phyloP scores from a whole-genome alignment of 306 rosid genomes.

The Vigna hirtella region DNA sequence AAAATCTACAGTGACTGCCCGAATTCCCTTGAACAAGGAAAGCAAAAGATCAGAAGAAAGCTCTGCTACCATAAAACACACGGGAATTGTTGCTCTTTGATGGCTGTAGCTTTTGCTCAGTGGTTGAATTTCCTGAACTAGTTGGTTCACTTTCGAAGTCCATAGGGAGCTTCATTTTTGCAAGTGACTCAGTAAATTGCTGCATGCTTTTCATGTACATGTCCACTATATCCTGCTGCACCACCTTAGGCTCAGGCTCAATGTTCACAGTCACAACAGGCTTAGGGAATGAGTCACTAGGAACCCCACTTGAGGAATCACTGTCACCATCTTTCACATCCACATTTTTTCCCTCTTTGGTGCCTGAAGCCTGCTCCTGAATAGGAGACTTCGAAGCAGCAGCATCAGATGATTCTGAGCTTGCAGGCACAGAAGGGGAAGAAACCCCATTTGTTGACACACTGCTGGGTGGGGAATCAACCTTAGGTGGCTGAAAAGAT shows the following conservation, averaged over 20 bases:
- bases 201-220: constrained; percentile 99
- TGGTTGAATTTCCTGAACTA: constrained; percentile 80
- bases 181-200: constrained; percentile 94
- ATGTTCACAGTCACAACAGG: constrained; percentile 68
- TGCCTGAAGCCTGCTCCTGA: constrained; percentile 56
- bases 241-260: constrained; percentile 78
- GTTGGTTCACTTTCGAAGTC: constrained; percentile 77
- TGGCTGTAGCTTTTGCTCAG: constrained; percentile 66
- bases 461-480: constrained; percentile 79
- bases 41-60: constrained; percentile 78
- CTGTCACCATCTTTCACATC: constrained; percentile 73
- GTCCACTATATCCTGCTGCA: constrained; percentile 96
- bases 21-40: constrained; percentile 55
- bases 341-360: constrained; percentile 54
- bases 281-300: constrained; percentile 57
- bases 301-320: constrained; percentile 63
- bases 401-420: constrained; percentile 68
- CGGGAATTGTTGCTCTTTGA: constrained; percentile 70
- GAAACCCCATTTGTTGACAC: constrained; percentile 70
- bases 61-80: constrained; percentile 96
- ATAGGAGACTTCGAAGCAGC: constrained; percentile 51
- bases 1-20: constrained; percentile 70
- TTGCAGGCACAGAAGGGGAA: constrained; percentile 59
- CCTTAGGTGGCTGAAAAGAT: constrained; percentile 63
- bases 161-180: constrained; percentile 98